Percentiles rank a stretch among this genome's conserved stretches.
Conservation (phyloP, 345 rosid genomes). For the Hypericum perforatum region DNA sequence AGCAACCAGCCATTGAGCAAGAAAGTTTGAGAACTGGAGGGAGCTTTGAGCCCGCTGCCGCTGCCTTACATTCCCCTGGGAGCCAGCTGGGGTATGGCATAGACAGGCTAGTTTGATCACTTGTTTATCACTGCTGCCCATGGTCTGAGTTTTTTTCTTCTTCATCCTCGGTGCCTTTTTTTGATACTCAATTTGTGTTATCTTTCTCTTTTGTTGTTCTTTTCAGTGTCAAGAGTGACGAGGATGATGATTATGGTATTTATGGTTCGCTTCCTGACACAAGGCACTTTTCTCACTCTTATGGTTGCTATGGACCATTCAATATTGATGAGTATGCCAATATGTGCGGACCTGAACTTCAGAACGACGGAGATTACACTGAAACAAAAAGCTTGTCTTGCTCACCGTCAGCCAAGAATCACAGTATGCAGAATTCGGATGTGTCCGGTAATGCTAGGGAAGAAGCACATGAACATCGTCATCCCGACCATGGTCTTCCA, state of each 20-base stretch:
- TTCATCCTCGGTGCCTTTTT: not conserved
- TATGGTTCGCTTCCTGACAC: conserved; percentile 49
- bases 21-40: conserved; percentile 23
- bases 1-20: too few relatives aligned
- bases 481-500: conserved; percentile 43
- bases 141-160: not conserved
- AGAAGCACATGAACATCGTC: conserved; percentile 34
- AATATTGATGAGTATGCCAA: conserved; percentile 40
- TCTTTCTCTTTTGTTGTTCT: conserved; percentile 10
- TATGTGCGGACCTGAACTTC: conserved; percentile 35
- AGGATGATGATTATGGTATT: conserved; percentile 51
- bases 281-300: conserved; percentile 38
- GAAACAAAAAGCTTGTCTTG: conserved; percentile 32
- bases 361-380: conserved; percentile 35
- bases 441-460: conserved; percentile 26
- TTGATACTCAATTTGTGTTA: not conserved
- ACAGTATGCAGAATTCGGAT: conserved; percentile 18
- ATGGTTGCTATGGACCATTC: conserved; percentile 34
- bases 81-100: conserved; percentile 15
- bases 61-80: not conserved
- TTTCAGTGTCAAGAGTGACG: conserved; percentile 54
- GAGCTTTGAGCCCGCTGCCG: conserved; percentile 25
- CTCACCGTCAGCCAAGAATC: too few relatives aligned
- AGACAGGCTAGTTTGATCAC: conserved; percentile 36
- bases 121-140: too few relatives aligned